Evolutionary conservation across 495 filamentous ascomycete species (phyloP).

Genomic region (Xylaria nigripes): DNA sequence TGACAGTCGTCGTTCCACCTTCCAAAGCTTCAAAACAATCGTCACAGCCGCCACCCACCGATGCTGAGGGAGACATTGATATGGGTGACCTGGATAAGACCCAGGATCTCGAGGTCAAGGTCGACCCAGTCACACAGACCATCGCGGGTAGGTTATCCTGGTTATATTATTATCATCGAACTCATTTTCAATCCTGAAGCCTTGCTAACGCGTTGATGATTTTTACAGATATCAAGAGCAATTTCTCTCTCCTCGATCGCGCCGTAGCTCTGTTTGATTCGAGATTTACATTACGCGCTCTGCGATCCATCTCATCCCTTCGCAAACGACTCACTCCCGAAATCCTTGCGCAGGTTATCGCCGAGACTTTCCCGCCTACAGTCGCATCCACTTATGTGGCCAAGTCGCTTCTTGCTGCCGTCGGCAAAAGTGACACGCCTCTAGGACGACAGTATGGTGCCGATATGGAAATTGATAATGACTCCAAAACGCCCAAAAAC

Average conservation of each 20-base stretch:
- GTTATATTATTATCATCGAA: not conserved
- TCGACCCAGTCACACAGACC: conserved; percentile 57
- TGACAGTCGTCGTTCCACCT: conserved; percentile 80
- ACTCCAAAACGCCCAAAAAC: conserved; percentile 44
- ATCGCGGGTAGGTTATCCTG: conserved; percentile 36
- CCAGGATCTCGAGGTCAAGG: conserved; percentile 49
- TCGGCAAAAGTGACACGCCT: conserved; percentile 54
- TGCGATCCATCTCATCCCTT: conserved; percentile 90
- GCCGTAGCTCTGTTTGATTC: conserved; percentile 91
- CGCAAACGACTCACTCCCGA: conserved; percentile 81
- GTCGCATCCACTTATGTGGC: conserved; percentile 52
- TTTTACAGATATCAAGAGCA: conserved; percentile 76
- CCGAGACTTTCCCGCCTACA: conserved; percentile 60
- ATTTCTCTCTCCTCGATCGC: conserved; percentile 82
- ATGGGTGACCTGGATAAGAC: conserved; percentile 61
- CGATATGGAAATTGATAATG: conserved; percentile 74
- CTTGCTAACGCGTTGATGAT: not conserved
- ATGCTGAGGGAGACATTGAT: conserved; percentile 62
- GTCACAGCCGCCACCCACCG: conserved; percentile 47
- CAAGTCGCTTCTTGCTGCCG: conserved; percentile 57
- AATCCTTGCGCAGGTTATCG: conserved; percentile 70
- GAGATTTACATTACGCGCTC: conserved; percentile 84
- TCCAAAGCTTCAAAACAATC: conserved; percentile 61
- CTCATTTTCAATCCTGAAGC: not conserved
- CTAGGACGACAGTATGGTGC: conserved; percentile 46